A percentile compares a stretch with the other conserved stretches of the same genome.
Evolutionary conservation across 2,329 filamentous ascomycete genomes (phyloP).

Genomic region (Fusarium ramigenum): DNA sequence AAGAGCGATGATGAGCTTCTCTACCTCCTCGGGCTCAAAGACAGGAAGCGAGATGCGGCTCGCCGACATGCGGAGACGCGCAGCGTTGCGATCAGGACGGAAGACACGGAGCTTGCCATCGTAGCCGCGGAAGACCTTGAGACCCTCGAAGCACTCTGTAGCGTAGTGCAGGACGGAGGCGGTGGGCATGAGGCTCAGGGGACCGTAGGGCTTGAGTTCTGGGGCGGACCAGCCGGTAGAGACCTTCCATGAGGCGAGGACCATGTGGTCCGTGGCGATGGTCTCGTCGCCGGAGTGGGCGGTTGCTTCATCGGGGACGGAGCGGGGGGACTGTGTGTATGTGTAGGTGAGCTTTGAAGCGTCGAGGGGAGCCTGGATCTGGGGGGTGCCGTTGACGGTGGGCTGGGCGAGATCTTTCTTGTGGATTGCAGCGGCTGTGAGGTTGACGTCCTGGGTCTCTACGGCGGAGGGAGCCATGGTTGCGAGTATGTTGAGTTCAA

Average conservation of each 20-base stretch:
- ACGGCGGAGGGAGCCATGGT: slow-evolving; percentile 59
- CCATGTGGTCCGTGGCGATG: slow-evolving; percentile 87
- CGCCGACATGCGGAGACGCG: slow-evolving; percentile 69
- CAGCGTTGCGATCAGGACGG: slow-evolving; percentile 77
- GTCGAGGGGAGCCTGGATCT: slow-evolving; percentile 66
- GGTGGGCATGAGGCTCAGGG: slow-evolving; percentile 80
- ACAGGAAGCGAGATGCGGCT: slow-evolving; percentile 77
- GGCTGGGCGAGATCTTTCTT: slow-evolving; percentile 56
- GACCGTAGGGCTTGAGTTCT: slow-evolving; percentile 79
- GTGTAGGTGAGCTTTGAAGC: slow-evolving; percentile 69
- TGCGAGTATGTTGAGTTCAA: background rate
- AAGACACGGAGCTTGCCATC: slow-evolving; percentile 81
- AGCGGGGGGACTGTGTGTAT: slow-evolving; percentile 59
- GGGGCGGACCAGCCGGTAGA: slow-evolving; percentile 76
- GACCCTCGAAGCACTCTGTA: slow-evolving; percentile 89
- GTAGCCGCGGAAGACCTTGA: slow-evolving; percentile 82
- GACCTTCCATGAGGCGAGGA: slow-evolving; percentile 74
- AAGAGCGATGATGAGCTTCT: slow-evolving; percentile 77
- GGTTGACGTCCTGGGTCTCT: slow-evolving; percentile 58
- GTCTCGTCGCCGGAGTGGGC: slow-evolving; percentile 61
- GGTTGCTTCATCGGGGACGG: slow-evolving; percentile 61
- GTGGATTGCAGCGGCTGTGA: slow-evolving; percentile 62
- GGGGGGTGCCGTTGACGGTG: slow-evolving; percentile 46
- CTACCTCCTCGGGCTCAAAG: slow-evolving; percentile 76
- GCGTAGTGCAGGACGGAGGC: slow-evolving; percentile 88